Conservation (phyloP, 192 early-diverging fungal genomes). For the Umbelopsis sp. region DNA sequence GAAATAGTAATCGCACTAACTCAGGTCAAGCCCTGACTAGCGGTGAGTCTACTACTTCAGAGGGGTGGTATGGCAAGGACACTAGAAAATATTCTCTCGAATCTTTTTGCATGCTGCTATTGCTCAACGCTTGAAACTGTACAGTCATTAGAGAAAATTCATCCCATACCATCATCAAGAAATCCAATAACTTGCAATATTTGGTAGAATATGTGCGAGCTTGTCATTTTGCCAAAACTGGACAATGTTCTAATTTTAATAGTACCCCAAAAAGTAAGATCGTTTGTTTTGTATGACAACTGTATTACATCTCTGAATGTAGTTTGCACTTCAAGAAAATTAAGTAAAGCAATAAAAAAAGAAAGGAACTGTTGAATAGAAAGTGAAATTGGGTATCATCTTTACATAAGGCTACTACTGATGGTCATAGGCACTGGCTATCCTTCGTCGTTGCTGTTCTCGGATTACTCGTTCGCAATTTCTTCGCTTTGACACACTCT, state of each 20-base stretch:
- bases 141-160: too few relatives aligned
- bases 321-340: too few relatives aligned
- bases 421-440: not conserved
- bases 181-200: too few relatives aligned
- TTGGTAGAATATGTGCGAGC: too few relatives aligned
- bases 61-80: slow-evolving; percentile 21
- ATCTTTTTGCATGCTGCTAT: slow-evolving; percentile 24
- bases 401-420: not conserved
- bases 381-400: not conserved
- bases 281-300: too few relatives aligned
- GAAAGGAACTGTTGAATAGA: too few relatives aligned
- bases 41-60: slow-evolving; percentile 8
- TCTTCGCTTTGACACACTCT: slow-evolving; percentile 6
- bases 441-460: not conserved
- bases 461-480: not conserved
- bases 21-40: not conserved
- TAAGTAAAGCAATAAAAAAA: too few relatives aligned
- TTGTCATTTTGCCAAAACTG: too few relatives aligned
- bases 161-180: too few relatives aligned
- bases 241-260: too few relatives aligned
- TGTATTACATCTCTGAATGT: too few relatives aligned
- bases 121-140: not conserved
- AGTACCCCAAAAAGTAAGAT: too few relatives aligned
- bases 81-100: slow-evolving; percentile 12
- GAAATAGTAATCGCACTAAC: not conserved